Conservation (phyloP, 768 basidiomycete genomes). For the Mycena olivaceomarginata region DNA sequence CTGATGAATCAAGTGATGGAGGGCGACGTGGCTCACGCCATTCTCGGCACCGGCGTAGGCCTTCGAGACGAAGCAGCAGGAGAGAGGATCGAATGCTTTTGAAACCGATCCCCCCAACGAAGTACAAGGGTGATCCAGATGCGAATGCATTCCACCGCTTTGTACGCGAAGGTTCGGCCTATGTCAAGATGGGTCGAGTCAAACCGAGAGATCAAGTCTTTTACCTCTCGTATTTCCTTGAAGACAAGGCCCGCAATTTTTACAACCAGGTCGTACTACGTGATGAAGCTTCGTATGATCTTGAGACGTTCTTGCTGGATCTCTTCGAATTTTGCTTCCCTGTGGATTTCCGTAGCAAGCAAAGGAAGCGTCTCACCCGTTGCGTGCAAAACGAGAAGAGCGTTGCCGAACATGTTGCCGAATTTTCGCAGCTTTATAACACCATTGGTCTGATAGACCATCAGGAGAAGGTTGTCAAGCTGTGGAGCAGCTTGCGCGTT, state of each 20-base stretch:
- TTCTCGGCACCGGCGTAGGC: neutral
- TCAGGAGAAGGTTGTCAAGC: neutral
- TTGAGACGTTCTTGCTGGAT: conserved; percentile 53
- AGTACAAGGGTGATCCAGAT: conserved; percentile 52
- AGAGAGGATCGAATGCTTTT: neutral
- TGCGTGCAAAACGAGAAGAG: conserved; percentile 28
- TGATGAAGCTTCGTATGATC: conserved; percentile 49
- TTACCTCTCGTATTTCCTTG: conserved; percentile 53
- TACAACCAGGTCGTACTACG: conserved; percentile 53
- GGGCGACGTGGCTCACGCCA: neutral
- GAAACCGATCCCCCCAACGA: conserved; percentile 32
- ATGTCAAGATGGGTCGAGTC: conserved; percentile 48
- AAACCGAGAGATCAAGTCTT: conserved; percentile 39
- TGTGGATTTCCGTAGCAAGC: conserved; percentile 40
- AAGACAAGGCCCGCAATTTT: conserved; percentile 54
- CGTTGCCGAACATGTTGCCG: conserved; percentile 49
- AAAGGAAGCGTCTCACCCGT: neutral
- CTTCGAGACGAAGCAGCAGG: neutral
- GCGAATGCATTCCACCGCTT: conserved; percentile 49
- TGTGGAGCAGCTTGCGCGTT: too few relatives aligned
- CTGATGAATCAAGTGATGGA: neutral
- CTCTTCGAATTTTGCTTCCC: conserved; percentile 63
- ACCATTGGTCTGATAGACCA: conserved; percentile 47
- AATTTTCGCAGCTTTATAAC: conserved; percentile 47
- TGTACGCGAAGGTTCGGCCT: conserved; percentile 49